A percentile compares a stretch with the other conserved stretches of the same genome.
Evolutionary conservation across 805 yeast genomes (phyloP).

Genomic region (Wickerhamomyces chaumierensis): DNA sequence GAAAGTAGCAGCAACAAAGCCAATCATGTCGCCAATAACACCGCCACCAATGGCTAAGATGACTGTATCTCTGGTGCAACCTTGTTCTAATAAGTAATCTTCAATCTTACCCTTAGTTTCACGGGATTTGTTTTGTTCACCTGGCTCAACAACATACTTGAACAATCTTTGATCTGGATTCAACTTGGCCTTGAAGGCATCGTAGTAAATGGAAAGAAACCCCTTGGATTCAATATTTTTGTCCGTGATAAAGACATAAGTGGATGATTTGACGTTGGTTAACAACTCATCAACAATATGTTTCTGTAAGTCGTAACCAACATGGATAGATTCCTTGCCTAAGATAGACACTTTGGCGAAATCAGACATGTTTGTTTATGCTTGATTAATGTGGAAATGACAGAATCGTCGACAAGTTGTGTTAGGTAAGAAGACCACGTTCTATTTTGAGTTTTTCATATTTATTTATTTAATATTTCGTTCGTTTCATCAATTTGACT

Average conservation of each 20-base stretch:
- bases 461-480: no score
- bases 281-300: constrained; percentile 66
- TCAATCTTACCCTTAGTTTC: constrained; percentile 87
- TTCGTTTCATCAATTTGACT: no score
- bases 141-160: constrained; percentile 74
- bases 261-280: constrained; percentile 59
- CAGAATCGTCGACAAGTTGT: no score
- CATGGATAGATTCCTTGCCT: constrained; percentile 77
- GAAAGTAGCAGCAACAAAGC: constrained; percentile 97
- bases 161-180: constrained; percentile 54
- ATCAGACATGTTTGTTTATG: constrained; percentile 3
- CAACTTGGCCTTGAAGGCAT: constrained; percentile 30
- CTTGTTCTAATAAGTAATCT: constrained; percentile 69
- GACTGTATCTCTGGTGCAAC: constrained; percentile 94
- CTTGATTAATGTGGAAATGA: no score
- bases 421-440: constrained; percentile 2
- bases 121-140: constrained; percentile 83
- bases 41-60: constrained; percentile 96
- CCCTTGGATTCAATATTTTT: constrained; percentile 61
- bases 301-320: constrained; percentile 71
- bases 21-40: constrained; percentile 97
- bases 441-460: no score
- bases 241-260: constrained; percentile 88
- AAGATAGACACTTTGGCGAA: constrained; percentile 55
- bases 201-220: constrained; percentile 38